These are phyloP conservation scores for Solanum chiquidenum DNA, from an alignment of 257 asterid genomes.

Conservation along the genomic window DNA sequence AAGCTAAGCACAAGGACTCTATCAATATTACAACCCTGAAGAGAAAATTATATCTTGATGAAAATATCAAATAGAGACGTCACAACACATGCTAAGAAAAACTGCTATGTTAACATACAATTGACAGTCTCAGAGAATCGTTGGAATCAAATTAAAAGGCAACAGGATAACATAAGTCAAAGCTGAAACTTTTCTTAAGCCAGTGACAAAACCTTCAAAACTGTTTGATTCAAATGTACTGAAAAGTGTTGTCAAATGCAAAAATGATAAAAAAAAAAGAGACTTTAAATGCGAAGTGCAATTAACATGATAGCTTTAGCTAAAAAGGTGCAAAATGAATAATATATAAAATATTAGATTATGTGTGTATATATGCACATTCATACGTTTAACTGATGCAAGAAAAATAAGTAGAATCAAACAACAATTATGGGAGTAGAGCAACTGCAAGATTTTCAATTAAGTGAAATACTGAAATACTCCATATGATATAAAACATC, in stretches of 20 bases:
- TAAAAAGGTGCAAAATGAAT: background rate
- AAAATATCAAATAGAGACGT: background rate
- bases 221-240: background rate
- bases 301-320: background rate
- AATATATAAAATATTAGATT: background rate
- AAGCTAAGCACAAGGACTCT: background rate
- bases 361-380: background rate
- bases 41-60: background rate
- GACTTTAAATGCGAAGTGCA: background rate
- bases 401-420: background rate
- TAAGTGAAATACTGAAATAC: background rate
- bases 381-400: background rate
- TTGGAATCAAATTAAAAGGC: background rate
- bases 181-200: background rate
- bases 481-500: background rate
- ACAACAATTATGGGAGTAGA: background rate
- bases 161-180: background rate
- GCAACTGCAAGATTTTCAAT: background rate
- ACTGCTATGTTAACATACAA: background rate
- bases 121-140: background rate
- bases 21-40: background rate
- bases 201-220: background rate
- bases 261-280: background rate
- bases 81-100: background rate
- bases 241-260: background rate